Evolutionary conservation across 306 rosid species (phyloP).

Genomic region (Cicer chorassanicum): DNA sequence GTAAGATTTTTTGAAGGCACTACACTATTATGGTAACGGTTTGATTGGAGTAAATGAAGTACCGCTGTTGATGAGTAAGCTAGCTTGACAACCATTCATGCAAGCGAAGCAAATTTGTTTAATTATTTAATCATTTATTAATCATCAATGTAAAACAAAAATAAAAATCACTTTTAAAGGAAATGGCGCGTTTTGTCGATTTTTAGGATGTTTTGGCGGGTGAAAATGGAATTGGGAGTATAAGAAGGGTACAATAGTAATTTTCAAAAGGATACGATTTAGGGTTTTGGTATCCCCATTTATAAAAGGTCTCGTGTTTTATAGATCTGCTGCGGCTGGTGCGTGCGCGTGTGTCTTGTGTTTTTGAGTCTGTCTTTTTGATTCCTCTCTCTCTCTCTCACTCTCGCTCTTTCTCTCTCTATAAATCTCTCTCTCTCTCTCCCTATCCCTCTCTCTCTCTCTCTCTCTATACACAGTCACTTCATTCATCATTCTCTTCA

Average conservation of each 20-base stretch:
- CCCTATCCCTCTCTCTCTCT: neutral
- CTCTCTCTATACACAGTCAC: constrained; percentile 8
- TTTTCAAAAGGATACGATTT: constrained; percentile 37
- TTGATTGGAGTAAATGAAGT: neutral
- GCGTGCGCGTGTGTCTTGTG: constrained; percentile 61
- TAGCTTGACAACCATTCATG: neutral
- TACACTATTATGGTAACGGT: too few relatives aligned
- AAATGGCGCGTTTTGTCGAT: constrained; percentile 55
- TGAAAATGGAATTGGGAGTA: constrained; percentile 28
- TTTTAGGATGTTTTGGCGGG: constrained; percentile 65
- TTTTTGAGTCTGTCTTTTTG: constrained; percentile 19
- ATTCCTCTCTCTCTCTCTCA: constrained; percentile 20
- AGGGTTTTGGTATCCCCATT: constrained; percentile 77
- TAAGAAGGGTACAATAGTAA: constrained; percentile 54
- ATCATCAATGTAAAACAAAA: neutral
- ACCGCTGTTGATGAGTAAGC: neutral
- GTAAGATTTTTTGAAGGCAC: too few relatives aligned
- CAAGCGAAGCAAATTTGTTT: neutral
- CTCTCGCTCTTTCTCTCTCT: constrained; percentile 5
- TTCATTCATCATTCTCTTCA: neutral
- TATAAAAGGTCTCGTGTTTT: constrained; percentile 60
- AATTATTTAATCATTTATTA: neutral
- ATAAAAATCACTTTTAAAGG: neutral
- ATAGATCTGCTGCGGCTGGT: constrained; percentile 67
- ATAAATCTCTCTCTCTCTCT: constrained; percentile 23